Evolutionary conservation across 1,284 basidiomycete species (phyloP).

Genomic region (Fomitopsis betulina): DNA sequence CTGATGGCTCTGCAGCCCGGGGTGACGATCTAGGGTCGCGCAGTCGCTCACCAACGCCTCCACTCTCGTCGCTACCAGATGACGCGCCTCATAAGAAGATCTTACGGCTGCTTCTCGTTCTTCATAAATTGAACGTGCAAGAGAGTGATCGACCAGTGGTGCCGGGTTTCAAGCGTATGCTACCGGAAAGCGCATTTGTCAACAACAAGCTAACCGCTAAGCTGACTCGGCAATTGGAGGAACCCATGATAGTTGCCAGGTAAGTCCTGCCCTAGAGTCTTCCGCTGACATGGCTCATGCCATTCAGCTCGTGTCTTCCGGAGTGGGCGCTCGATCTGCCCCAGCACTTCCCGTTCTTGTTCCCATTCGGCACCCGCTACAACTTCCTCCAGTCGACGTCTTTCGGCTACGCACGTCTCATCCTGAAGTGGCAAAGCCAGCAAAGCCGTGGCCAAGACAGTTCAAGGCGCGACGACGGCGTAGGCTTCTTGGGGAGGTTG

Average conservation of each 20-base stretch:
- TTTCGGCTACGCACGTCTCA: constrained; percentile 93
- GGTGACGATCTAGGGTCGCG: constrained; percentile 31
- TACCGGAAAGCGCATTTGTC: constrained; percentile 82
- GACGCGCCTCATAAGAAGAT: constrained; percentile 89
- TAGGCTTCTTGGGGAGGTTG: constrained; percentile 87
- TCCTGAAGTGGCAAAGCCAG: constrained; percentile 86
- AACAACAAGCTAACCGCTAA: constrained; percentile 99
- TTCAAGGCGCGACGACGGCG: constrained; percentile 82
- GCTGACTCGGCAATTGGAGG: constrained; percentile 94
- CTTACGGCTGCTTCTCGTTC: constrained; percentile 81
- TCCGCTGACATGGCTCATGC: neutral
- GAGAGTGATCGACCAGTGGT: constrained; percentile 55
- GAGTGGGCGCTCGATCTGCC: constrained; percentile 96
- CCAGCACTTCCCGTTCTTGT: constrained; percentile 94
- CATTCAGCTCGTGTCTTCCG: constrained; percentile 81
- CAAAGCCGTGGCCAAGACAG: constrained; percentile 69
- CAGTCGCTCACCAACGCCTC: constrained; percentile 58
- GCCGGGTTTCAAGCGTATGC: constrained; percentile 46
- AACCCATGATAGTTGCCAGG: constrained; percentile 99
- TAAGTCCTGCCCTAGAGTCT: constrained; percentile 27
- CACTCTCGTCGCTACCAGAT: constrained; percentile 74
- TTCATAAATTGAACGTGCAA: constrained; percentile 74
- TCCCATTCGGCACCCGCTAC: constrained; percentile 96
- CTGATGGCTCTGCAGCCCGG: constrained; percentile 26
- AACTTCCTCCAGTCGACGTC: constrained; percentile 96